phyloP scores from a whole-genome alignment of 2,329 filamentous ascomycete genomes.

The Apiospora arundinis region DNA sequence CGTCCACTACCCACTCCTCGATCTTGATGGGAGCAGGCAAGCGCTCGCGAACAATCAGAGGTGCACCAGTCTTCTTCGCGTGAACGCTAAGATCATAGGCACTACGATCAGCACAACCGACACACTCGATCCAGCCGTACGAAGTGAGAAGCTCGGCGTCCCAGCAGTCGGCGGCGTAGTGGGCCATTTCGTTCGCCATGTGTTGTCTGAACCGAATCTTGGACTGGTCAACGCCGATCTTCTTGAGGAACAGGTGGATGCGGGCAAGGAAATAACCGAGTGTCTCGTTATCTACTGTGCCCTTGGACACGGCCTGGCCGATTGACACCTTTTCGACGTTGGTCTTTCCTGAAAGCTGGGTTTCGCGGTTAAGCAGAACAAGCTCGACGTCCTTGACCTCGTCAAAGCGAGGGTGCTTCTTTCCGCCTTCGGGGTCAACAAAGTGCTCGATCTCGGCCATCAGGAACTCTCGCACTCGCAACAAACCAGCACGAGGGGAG shows the following conservation, averaged over 20 bases:
- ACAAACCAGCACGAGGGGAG: conserved; percentile 86
- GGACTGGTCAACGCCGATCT: conserved; percentile 82
- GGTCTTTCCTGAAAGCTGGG: conserved; percentile 87
- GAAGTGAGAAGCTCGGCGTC: conserved; percentile 92
- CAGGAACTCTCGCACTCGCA: conserved; percentile 94
- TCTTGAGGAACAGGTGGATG: conserved; percentile 88
- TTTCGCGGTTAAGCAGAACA: conserved; percentile 81
- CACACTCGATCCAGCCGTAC: conserved; percentile 97
- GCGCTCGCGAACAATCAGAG: conserved; percentile 83
- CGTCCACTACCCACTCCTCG: conserved; percentile 86
- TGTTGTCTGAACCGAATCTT: conserved; percentile 98
- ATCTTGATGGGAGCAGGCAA: conserved; percentile 78
- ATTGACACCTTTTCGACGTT: conserved; percentile 75
- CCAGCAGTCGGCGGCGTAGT: conserved; percentile 98
- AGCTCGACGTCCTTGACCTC: conserved; percentile 87
- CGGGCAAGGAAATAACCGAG: conserved; percentile 96
- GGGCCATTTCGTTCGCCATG: conserved; percentile 80
- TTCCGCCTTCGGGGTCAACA: conserved; percentile 91
- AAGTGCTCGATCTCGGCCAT: conserved; percentile 99
- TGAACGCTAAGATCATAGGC: conserved; percentile 95
- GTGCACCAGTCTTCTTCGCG: conserved; percentile 87
- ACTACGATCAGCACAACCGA: conserved; percentile 93
- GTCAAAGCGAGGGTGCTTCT: conserved; percentile 89
- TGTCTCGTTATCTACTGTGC: conserved; percentile 94
- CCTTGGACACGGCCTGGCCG: conserved; percentile 82